Evolutionary conservation across 2,329 filamentous ascomycete species (phyloP).

Genomic region (Beauveria bassiana): DNA sequence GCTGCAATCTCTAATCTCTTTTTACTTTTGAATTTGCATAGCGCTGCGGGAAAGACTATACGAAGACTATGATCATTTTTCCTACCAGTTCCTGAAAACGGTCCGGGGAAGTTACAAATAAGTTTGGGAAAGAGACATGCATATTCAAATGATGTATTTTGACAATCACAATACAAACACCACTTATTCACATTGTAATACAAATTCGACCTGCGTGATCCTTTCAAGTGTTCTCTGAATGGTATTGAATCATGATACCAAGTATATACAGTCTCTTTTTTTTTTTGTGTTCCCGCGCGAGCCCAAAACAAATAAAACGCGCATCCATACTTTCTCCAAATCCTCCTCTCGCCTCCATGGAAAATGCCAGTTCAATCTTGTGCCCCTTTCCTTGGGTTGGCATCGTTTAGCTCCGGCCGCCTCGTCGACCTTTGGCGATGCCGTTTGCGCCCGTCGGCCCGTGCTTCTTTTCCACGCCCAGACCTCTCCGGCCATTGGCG

Average conservation of each 20-base stretch:
- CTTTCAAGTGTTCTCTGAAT: neutral
- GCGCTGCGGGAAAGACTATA: conserved; percentile 6
- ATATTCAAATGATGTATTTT: neutral
- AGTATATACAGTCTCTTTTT: conserved; percentile 7
- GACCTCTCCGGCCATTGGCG: conserved; percentile 36
- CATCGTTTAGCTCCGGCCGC: conserved; percentile 16
- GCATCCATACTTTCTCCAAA: neutral
- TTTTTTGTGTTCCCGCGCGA: neutral
- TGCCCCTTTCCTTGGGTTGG: neutral
- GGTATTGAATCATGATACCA: neutral
- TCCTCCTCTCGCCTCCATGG: neutral
- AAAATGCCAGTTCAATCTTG: neutral
- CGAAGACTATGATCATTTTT: neutral
- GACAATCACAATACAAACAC: neutral
- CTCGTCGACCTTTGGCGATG: conserved; percentile 33
- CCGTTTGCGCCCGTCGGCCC: conserved; percentile 26
- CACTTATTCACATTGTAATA: neutral
- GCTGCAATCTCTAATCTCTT: neutral
- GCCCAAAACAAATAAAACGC: neutral
- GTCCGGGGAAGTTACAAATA: neutral
- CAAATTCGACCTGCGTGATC: neutral
- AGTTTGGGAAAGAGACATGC: neutral
- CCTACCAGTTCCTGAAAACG: too few species aligned
- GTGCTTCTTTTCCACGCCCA: conserved; percentile 44
- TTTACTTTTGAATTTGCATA: conserved; percentile 1